Evolutionary conservation across 331 rosid genomes (phyloP).

Genomic region (Acacia concinna): DNA sequence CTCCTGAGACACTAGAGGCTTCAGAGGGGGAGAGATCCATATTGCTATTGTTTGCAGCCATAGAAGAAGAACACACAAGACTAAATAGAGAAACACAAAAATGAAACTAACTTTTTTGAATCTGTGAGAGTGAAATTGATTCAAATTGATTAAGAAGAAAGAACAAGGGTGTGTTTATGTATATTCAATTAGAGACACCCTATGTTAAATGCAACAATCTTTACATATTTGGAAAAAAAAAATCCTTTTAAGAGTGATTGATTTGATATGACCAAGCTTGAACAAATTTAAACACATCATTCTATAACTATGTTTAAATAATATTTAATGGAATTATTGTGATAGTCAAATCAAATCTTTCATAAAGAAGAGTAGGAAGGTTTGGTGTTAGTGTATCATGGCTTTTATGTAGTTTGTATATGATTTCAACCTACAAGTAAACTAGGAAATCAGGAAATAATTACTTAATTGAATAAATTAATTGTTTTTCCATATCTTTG

Average conservation of each 20-base stretch:
- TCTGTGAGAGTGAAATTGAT: not conserved
- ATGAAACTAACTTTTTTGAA: not conserved
- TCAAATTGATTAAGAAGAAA: not conserved
- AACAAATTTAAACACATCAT: not conserved
- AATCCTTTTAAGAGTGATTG: slow-evolving; percentile 10
- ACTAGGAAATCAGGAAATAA: not conserved
- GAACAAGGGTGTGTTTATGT: not conserved
- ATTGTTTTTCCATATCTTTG: not conserved
- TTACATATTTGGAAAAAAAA: slow-evolving; percentile 8
- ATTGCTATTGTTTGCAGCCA: not conserved
- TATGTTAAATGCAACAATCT: slow-evolving; percentile 9
- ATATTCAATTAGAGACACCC: slow-evolving; percentile 9
- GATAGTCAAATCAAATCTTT: slow-evolving; percentile 13
- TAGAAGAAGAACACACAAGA: not conserved
- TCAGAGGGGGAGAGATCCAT: slow-evolving; percentile 30
- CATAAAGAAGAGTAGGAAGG: not conserved
- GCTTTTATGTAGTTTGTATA: slow-evolving; percentile 19
- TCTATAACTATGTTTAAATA: not conserved
- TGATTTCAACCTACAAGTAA: slow-evolving; percentile 3
- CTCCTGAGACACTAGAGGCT: slow-evolving; percentile 46
- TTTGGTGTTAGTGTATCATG: slow-evolving; percentile 19
- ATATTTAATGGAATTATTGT: not conserved
- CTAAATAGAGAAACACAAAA: not conserved
- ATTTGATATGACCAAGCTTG: not conserved
- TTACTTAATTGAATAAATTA: not conserved